Percentiles rank a stretch among this genome's conserved stretches.
These are phyloP conservation scores for Trametes punicea DNA, from an alignment of 768 basidiomycete genomes.

Conservation along the genomic window DNA sequence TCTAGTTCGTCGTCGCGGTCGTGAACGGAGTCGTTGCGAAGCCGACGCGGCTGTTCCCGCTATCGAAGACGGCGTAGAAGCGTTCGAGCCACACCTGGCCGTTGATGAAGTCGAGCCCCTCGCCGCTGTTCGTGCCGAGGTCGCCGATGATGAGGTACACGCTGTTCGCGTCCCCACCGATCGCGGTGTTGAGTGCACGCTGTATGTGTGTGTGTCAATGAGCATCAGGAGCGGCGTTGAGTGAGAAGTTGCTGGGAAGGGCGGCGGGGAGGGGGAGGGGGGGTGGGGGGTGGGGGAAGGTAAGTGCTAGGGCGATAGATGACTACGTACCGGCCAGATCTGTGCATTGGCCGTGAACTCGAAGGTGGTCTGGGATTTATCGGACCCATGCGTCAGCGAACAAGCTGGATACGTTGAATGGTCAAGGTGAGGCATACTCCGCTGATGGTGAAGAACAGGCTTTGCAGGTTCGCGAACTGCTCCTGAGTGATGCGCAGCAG, in stretches of 20 bases:
- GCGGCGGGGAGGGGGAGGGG: background rate
- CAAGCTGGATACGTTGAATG: background rate
- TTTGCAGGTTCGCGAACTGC: conserved; percentile 30
- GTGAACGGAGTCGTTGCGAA: conserved; percentile 54
- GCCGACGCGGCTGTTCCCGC: conserved; percentile 51
- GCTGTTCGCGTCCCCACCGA: conserved; percentile 36
- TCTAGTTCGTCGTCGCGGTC: conserved; percentile 38
- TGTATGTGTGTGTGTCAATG: no score
- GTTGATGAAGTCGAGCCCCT: conserved; percentile 55
- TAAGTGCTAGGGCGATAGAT: background rate
- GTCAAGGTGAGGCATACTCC: conserved; percentile 17
- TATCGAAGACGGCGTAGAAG: conserved; percentile 67
- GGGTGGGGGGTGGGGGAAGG: background rate
- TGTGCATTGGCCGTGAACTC: conserved; percentile 33
- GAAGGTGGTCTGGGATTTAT: conserved; percentile 18
- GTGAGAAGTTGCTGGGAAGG: background rate
- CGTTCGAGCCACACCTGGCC: conserved; percentile 55
- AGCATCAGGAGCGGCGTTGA: background rate
- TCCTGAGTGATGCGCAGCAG: conserved; percentile 29
- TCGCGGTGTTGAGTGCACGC: conserved; percentile 40
- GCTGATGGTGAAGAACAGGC: conserved; percentile 33
- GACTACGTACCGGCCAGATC: conserved; percentile 30
- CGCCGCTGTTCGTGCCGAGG: conserved; percentile 39
- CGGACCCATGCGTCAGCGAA: background rate
- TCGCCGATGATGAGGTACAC: conserved; percentile 40